Percentiles rank a stretch among this genome's conserved stretches.
These are phyloP conservation scores for Grammothele lineata DNA, from an alignment of 768 basidiomycete species.

Conservation along the genomic window DNA sequence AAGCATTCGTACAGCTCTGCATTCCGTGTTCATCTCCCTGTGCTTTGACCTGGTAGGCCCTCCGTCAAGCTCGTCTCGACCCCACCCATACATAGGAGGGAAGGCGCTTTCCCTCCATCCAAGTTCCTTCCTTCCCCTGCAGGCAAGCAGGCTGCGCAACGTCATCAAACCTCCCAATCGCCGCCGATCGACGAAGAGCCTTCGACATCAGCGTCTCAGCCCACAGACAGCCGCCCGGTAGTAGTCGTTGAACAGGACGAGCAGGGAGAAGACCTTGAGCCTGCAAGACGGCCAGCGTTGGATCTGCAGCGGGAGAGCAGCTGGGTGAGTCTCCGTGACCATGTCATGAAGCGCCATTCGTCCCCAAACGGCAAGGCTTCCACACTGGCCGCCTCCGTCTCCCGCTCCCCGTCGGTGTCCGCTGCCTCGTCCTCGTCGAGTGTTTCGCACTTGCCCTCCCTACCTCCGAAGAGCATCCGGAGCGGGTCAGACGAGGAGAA, in stretches of 20 bases:
- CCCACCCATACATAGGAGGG: slow-evolving; percentile 37
- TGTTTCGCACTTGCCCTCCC: slow-evolving; percentile 11
- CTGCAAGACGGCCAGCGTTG: slow-evolving; percentile 9
- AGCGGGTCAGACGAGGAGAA: slow-evolving; percentile 14
- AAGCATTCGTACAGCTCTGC: no score
- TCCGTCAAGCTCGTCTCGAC: slow-evolving; percentile 11
- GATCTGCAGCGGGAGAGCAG: slow-evolving; percentile 24
- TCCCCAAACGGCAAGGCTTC: slow-evolving; percentile 20
- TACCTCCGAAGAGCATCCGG: slow-evolving; percentile 15
- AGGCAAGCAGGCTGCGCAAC: slow-evolving; percentile 12
- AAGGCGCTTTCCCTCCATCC: slow-evolving; percentile 64
- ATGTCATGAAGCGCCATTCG: slow-evolving; percentile 3
- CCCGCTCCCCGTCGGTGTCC: slow-evolving; percentile 10
- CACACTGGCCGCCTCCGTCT: slow-evolving; percentile 3
- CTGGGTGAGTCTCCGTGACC: slow-evolving; percentile 25
- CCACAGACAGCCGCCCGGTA: slow-evolving; percentile 1
- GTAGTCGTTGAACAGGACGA: slow-evolving; percentile 14
- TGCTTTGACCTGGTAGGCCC: no score
- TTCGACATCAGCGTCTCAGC: no score
- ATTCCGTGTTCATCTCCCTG: no score
- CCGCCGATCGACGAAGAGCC: slow-evolving; percentile 5
- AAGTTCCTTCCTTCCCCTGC: slow-evolving; percentile 16
- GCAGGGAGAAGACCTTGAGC: background rate
- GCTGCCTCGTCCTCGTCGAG: slow-evolving; percentile 7
- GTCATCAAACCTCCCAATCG: background rate